Base-by-base conservation (phyloP, 805 yeast species). In the Scheffersomyces stipitis region DNA sequence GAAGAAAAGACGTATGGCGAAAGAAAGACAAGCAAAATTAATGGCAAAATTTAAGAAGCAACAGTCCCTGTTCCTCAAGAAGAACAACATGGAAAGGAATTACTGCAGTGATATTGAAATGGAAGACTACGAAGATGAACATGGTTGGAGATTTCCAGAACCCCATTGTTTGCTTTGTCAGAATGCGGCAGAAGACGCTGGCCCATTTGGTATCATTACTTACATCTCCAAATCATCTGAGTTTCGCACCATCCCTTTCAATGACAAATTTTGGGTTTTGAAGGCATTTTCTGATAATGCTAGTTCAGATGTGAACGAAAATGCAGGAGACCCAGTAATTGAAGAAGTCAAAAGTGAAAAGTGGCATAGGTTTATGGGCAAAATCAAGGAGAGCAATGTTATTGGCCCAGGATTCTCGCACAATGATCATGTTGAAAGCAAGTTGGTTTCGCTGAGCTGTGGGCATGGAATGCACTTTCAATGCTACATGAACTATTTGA, bases 401-500 rank as follows among this genome's bases (percentile, higher is more conserved):
- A 59, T 82, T 44, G 95, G 95, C 0, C 91, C 89, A 0, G 90
- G 91, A 1, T 87, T 83, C 47, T 78, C 81, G 4, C 51, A 48
- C 6, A 59, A 55, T 14, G 58, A 58, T 15, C 54, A 53, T 29
- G 61, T 63, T 28, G 69, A 75, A 28, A 64, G 64, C 31, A 69
- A 71, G 38, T 56, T 75, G 5, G 73, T 84, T 1, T 69, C 83
- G 3, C 75, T 80, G 42, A 83, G 95, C 34, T 91, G 99, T 66
- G 95, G 96, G 1, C 99, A 91, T 61, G 95, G 96, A 2, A 83
- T 91, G 81, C 99, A 91, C 58, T 79, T 76, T 42, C 70, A 76
- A 13, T 91, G 99, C 55, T 83, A 82, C 51, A 60, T 77, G 36
- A 79, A 80, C 40, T 86, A 80, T 51, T 58, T 83, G 51, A 66